Conservation (phyloP, 179 eudicot genomes). For the Carnegiea gigantea region DNA sequence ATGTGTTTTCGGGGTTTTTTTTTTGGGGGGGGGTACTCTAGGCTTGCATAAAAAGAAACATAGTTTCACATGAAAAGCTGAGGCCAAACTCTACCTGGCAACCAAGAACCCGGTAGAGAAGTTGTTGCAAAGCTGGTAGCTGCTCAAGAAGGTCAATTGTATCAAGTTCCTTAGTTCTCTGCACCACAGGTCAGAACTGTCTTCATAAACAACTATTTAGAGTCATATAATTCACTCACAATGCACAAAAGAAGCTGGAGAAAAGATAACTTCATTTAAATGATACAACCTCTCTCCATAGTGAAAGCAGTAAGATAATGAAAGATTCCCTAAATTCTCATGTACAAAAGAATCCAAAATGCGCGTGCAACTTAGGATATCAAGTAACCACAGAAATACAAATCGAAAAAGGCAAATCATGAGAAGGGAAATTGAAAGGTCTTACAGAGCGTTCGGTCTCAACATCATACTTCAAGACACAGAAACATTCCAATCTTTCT, state of each 20-base stretch:
- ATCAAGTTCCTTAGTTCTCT: conserved; percentile 93
- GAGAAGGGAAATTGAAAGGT: background rate
- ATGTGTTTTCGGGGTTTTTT: background rate
- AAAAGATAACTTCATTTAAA: background rate
- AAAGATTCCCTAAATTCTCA: background rate
- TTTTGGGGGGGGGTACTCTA: background rate
- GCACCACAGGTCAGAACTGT: conserved; percentile 26
- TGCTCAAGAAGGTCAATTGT: conserved; percentile 90
- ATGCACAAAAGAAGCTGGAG: background rate
- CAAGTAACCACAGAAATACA: background rate
- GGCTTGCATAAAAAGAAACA: background rate
- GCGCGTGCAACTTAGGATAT: background rate
- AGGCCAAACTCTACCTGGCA: conserved; percentile 64
- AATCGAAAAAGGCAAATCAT: background rate
- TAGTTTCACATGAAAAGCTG: background rate
- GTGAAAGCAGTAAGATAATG: background rate
- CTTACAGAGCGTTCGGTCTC: conserved; percentile 82
- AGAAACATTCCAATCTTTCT: conserved; percentile 93
- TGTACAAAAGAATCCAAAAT: background rate
- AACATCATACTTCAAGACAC: conserved; percentile 79
- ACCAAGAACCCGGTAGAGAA: conserved; percentile 71
- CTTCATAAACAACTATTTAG: background rate
- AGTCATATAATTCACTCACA: background rate
- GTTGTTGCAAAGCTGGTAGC: conserved; percentile 87
- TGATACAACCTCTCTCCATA: background rate